Evolutionary conservation across 768 basidiomycete species (phyloP).

Genomic region (Russula brevipes): DNA sequence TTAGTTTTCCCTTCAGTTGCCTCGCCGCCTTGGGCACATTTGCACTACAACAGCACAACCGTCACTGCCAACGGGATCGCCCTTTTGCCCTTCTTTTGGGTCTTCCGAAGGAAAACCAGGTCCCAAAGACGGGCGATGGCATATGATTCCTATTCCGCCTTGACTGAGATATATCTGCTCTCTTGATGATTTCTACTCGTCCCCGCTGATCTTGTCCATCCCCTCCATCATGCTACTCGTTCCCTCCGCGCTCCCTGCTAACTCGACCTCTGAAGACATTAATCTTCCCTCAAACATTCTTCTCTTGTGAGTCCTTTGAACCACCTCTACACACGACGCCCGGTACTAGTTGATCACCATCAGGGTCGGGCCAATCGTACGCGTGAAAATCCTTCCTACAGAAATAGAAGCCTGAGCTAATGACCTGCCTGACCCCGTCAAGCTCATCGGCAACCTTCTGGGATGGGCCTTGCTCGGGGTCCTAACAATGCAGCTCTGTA

Average conservation of each 20-base stretch:
- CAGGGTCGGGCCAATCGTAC: constrained; percentile 9
- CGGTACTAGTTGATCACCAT: background rate
- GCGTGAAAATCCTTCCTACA: background rate
- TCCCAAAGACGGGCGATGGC: too few relatives aligned
- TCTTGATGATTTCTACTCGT: background rate
- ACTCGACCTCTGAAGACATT: background rate
- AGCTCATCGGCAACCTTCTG: constrained; percentile 8
- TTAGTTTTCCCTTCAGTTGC: too few relatives aligned
- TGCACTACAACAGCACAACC: too few relatives aligned
- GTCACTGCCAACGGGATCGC: too few relatives aligned
- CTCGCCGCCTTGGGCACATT: too few relatives aligned
- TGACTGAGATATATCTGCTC: background rate
- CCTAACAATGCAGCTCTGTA: constrained; percentile 11
- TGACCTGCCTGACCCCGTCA: background rate
- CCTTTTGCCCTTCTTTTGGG: too few relatives aligned
- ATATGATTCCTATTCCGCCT: too few relatives aligned
- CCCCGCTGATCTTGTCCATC: background rate
- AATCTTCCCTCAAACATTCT: background rate
- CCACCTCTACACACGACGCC: too few relatives aligned
- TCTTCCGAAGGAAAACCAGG: too few relatives aligned
- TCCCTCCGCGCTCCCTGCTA: background rate
- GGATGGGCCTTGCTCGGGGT: constrained; percentile 6
- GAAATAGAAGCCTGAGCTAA: background rate
- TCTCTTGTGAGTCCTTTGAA: background rate
- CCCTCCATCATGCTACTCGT: background rate